Conservation (phyloP, 2,329 filamentous ascomycete species). For the Escovopsis sp. region DNA sequence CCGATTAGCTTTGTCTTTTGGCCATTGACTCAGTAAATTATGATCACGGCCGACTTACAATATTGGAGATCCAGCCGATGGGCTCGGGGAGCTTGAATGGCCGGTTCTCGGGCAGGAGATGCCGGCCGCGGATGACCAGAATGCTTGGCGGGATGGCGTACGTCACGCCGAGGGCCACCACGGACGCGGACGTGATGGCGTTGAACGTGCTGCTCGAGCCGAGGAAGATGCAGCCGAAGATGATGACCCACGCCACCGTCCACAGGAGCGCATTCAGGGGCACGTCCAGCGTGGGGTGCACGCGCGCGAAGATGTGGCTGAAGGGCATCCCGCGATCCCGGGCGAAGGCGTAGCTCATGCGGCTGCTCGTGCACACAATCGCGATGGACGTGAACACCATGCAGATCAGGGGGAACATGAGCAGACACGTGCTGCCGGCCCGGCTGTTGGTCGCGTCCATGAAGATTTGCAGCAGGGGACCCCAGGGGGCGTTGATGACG, state of each 20-base stretch:
- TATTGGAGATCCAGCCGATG: conserved; percentile 23
- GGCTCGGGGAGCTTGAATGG: conserved; percentile 22
- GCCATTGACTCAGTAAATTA: background rate
- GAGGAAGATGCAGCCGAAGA: conserved; percentile 58
- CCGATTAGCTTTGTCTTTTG: background rate
- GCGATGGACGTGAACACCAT: conserved; percentile 48
- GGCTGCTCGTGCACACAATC: conserved; percentile 50
- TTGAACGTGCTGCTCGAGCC: conserved; percentile 55
- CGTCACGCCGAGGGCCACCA: conserved; percentile 58
- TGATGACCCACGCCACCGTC: conserved; percentile 44
- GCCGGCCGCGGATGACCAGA: conserved; percentile 51
- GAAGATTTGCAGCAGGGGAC: conserved; percentile 49
- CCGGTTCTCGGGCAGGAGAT: conserved; percentile 41
- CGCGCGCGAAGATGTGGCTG: conserved; percentile 42
- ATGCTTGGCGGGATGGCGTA: conserved; percentile 63
- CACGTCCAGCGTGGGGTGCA: conserved; percentile 46
- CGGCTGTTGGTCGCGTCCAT: conserved; percentile 47
- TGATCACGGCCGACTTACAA: conserved; percentile 5
- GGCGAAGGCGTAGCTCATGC: conserved; percentile 55
- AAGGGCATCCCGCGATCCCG: conserved; percentile 53
- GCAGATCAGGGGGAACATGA: conserved; percentile 52
- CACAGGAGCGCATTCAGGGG: conserved; percentile 54
- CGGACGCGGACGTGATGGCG: conserved; percentile 56
- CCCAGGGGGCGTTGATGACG: conserved; percentile 40
- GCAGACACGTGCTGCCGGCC: conserved; percentile 47